Evolutionary conservation across 169 alveolate species (phyloP), one percentile per base, ranked within the genome.

Genomic region (Eimeria sp.): DNA sequence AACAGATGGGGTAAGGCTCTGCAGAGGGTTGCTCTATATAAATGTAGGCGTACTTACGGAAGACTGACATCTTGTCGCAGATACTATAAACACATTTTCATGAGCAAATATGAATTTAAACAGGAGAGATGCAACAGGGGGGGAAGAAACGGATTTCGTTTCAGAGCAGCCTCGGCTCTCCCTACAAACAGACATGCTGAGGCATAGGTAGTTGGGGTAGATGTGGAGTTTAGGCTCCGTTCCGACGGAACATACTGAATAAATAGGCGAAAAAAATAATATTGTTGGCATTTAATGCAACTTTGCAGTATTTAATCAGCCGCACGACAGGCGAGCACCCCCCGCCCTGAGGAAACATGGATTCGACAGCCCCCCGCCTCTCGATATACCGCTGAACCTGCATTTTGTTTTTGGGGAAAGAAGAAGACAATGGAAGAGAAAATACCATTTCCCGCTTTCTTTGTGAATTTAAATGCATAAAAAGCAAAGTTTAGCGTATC

Each of bases 241-340:
- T 67, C n/a, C 76, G 47, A 27, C 16, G 76, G 76, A 67, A 67
- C 47, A 9, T 27, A 45, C 20, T 27, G 16, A 43, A 14, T 45
- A 75, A 43, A 75, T 7, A 30, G 18, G 45, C 27, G 18, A 14
- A 11, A 43, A 43, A 43, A 5, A 20, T 5, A 75, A 75, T 43
- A 14, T 6, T 40, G 14, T 43, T 45, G 61, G 34, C 18, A 75
- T 75, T 40, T 7, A 43, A 7, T 34, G 27, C 51, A 75, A 16
- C 27, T n/a, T 20, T 18, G 40, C 57, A 43, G 27, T 75, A 75
- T 75, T 75, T 43, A 43, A 34, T 27, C 4, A 22, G n/a, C 61
- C 58, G 86, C 86, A 75, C 86, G 61, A 75, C 61, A 75, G 61
- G 16, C 86, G 58, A 43, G 86, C 58, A 34, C 86, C 86, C 86